Conservation (phyloP, 768 basidiomycete genomes). For the Russula lepida region DNA sequence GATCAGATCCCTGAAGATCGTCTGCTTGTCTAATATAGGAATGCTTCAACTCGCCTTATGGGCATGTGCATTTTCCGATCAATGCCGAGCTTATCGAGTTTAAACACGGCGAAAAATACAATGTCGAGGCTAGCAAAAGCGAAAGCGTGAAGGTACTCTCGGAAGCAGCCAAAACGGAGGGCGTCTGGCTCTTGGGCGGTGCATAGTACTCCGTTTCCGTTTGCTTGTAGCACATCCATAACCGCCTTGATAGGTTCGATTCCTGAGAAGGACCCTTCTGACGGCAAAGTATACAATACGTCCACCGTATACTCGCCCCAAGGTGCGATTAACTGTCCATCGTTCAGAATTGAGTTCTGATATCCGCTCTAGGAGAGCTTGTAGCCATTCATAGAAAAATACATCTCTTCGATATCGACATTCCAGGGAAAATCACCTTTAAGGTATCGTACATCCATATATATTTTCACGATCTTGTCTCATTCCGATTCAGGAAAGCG, state of each 20-base stretch:
- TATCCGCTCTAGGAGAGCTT: conserved; percentile 52
- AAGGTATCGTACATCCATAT: conserved; percentile 40
- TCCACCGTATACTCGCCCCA: conserved; percentile 82
- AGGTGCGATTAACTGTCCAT: conserved; percentile 33
- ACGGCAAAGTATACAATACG: conserved; percentile 82
- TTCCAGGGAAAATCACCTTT: conserved; percentile 85
- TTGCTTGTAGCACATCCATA: background rate
- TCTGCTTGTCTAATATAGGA: conserved; percentile 35
- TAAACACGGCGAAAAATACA: conserved; percentile 48
- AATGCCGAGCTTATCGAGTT: conserved; percentile 77
- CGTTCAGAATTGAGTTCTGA: conserved; percentile 3
- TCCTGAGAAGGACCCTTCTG: conserved; percentile 63
- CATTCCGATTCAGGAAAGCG: conserved; percentile 60
- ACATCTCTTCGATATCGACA: conserved; percentile 96
- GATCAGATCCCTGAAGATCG: background rate
- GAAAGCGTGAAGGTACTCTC: conserved; percentile 81
- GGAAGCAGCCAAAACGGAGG: conserved; percentile 64
- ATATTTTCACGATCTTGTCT: background rate
- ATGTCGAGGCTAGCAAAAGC: conserved; percentile 47
- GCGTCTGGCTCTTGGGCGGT: conserved; percentile 93
- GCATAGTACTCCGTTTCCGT: conserved; percentile 2
- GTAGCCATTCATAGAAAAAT: conserved; percentile 88
- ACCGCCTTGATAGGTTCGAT: conserved; percentile 66
- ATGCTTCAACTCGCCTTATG: conserved; percentile 86
- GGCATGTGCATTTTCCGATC: conserved; percentile 67